Percentiles rank a stretch among this genome's conserved stretches.
Evolutionary conservation across 345 rosid genomes (phyloP).

Genomic region (Geranium rotundifolium): DNA sequence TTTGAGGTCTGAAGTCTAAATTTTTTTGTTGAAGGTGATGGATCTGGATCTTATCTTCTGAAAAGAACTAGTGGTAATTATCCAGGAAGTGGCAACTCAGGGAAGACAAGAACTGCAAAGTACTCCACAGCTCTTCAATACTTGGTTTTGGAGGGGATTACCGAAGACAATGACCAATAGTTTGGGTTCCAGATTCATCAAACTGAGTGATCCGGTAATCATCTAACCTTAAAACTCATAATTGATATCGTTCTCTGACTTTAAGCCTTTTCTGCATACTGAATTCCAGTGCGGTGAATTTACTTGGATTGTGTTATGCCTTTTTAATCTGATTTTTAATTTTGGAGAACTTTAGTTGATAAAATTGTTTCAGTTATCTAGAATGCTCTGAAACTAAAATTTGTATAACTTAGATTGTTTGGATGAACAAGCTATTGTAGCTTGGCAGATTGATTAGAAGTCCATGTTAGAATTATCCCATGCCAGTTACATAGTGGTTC

Average conservation of each 20-base stretch:
- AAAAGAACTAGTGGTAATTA: slow-evolving; percentile 16
- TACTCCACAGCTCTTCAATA: slow-evolving; percentile 43
- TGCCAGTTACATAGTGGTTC: too few species aligned
- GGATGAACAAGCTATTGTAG: too few species aligned
- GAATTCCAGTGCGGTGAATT: too few species aligned
- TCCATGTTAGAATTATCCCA: too few species aligned
- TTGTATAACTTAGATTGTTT: too few species aligned
- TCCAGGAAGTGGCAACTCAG: slow-evolving; percentile 10
- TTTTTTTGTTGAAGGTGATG: slow-evolving; percentile 39
- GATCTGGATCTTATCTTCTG: slow-evolving; percentile 51
- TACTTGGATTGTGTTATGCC: too few species aligned
- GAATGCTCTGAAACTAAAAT: too few species aligned
- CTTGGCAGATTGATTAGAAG: too few species aligned
- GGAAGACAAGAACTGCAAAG: slow-evolving; percentile 29
- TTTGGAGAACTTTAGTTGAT: too few species aligned
- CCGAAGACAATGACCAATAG: slow-evolving; percentile 24
- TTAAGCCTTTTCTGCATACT: too few species aligned
- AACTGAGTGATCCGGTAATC: neutral
- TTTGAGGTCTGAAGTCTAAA: neutral
- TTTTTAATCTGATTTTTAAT: too few species aligned
- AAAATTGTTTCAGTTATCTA: too few species aligned
- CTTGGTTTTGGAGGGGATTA: slow-evolving; percentile 31
- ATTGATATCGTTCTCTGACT: neutral
- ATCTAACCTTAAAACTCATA: neutral
- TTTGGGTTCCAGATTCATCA: neutral